Evolutionary conservation across 75 land plant genomes (phyloP).

Genomic region (Adiantum capillusveneris): DNA sequence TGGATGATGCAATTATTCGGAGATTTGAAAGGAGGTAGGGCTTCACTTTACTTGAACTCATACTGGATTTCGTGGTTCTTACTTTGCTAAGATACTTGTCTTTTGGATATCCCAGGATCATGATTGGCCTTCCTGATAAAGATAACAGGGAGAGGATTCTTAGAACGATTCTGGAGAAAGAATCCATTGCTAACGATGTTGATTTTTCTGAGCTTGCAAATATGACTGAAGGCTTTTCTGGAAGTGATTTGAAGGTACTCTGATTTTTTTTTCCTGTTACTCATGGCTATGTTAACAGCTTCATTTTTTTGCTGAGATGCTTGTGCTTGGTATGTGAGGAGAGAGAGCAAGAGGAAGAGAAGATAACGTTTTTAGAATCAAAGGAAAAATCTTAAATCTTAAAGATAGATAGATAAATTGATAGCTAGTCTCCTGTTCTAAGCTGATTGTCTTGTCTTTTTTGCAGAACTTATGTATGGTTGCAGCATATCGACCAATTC

Average conservation of each 20-base stretch:
- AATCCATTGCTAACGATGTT: conserved; percentile 47
- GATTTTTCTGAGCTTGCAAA: conserved; percentile 64
- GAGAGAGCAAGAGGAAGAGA: too few species aligned
- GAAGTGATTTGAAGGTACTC: conserved; percentile 86
- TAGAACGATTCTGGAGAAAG: conserved; percentile 64
- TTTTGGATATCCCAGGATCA: conserved; percentile 41
- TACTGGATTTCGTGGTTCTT: not conserved
- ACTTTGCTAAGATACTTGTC: not conserved
- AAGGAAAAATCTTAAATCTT: too few species aligned
- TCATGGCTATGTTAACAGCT: too few species aligned
- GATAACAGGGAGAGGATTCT: conserved; percentile 66
- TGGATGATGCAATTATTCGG: conserved; percentile 87
- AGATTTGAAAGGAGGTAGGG: conserved; percentile 80
- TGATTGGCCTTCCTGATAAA: conserved; percentile 72
- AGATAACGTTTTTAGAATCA: too few species aligned
- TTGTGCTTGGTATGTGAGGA: too few species aligned
- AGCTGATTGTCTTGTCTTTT: not conserved
- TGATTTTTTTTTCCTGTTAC: too few species aligned
- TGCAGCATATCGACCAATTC: conserved; percentile 78
- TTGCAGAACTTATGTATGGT: conserved; percentile 67
- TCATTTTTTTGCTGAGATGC: too few species aligned
- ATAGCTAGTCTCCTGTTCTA: too few species aligned
- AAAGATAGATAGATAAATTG: too few species aligned
- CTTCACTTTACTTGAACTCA: not conserved
- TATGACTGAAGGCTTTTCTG: conserved; percentile 83